These are phyloP conservation scores for Cladosporium austrohemisphaericum DNA, from an alignment of 2,329 filamentous ascomycete genomes.

Conservation along the genomic window DNA sequence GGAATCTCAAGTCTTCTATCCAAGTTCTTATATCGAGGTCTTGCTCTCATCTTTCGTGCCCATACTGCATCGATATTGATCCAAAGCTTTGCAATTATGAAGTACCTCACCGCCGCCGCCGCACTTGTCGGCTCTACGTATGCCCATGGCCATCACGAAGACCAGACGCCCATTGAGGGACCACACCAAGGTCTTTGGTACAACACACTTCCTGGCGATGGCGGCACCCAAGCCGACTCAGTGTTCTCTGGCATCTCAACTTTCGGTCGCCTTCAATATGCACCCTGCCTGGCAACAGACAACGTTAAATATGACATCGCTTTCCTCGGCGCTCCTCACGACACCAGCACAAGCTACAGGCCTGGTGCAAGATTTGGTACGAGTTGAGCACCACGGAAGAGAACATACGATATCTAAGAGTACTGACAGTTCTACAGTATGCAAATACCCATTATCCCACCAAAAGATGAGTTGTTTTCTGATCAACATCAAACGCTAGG, in stretches of 20 bases:
- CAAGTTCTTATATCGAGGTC: slow-evolving; percentile 3
- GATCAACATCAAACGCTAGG: not conserved
- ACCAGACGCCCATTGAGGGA: slow-evolving; percentile 61
- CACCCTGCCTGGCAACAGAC: slow-evolving; percentile 67
- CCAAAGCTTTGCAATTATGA: slow-evolving; percentile 8
- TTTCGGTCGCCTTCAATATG: slow-evolving; percentile 75
- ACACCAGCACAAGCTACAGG: slow-evolving; percentile 80
- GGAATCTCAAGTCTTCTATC: no score
- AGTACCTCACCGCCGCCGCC: slow-evolving; percentile 18
- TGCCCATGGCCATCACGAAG: slow-evolving; percentile 57
- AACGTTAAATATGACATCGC: slow-evolving; percentile 77
- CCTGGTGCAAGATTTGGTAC: slow-evolving; percentile 72
- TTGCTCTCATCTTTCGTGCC: no score
- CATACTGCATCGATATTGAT: no score
- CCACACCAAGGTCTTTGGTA: slow-evolving; percentile 78
- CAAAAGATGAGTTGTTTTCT: no score
- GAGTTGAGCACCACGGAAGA: not conserved
- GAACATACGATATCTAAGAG: no score
- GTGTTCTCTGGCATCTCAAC: slow-evolving; percentile 87
- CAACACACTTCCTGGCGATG: slow-evolving; percentile 75
- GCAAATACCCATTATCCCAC: no score
- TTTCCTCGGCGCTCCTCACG: slow-evolving; percentile 80
- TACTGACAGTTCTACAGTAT: no score
- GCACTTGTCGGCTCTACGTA: slow-evolving; percentile 46
- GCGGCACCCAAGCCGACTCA: slow-evolving; percentile 82